phyloP scores from a whole-genome alignment of 1,284 basidiomycete species.

The Phellinidium pouzarii region DNA sequence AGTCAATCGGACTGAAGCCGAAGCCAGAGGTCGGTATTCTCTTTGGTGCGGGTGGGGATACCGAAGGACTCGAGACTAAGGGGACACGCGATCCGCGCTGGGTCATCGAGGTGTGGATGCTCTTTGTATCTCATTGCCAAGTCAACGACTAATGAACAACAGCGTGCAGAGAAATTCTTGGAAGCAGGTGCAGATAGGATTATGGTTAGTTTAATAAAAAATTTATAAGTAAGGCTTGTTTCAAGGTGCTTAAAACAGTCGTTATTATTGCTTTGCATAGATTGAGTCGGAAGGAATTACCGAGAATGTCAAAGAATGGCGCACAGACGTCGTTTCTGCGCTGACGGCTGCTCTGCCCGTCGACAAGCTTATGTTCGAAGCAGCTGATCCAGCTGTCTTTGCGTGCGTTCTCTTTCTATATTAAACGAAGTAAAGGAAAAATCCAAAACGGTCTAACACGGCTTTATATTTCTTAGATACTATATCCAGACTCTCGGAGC shows the following conservation, averaged over 20 bases:
- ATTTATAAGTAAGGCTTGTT: background rate
- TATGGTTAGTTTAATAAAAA: slow-evolving; percentile 18
- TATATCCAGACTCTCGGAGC: slow-evolving; percentile 41
- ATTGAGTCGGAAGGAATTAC: slow-evolving; percentile 45
- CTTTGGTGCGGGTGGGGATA: slow-evolving; percentile 40
- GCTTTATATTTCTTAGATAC: slow-evolving; percentile 21
- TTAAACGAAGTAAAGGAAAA: background rate
- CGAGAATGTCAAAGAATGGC: slow-evolving; percentile 38
- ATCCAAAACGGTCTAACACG: background rate
- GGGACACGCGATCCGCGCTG: slow-evolving; percentile 38
- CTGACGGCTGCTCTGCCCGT: slow-evolving; percentile 36
- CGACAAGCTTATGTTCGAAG: slow-evolving; percentile 43
- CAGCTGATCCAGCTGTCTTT: slow-evolving; percentile 34
- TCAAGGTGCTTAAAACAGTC: background rate
- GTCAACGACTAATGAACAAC: background rate
- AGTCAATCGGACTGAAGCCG: slow-evolving; percentile 36
- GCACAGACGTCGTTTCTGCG: slow-evolving; percentile 39
- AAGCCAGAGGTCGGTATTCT: slow-evolving; percentile 42
- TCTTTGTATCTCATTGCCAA: background rate
- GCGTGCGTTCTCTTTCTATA: slow-evolving; percentile 18
- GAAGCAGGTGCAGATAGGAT: slow-evolving; percentile 32
- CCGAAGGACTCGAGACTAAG: slow-evolving; percentile 35
- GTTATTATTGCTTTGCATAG: slow-evolving; percentile 16
- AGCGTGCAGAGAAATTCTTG: slow-evolving; percentile 35
- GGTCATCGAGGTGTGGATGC: slow-evolving; percentile 29